A percentile compares a stretch with the other conserved stretches of the same genome.
Evolutionary conservation across 2,329 filamentous ascomycete species (phyloP).

Genomic region (Xenoacremonium recifei): DNA sequence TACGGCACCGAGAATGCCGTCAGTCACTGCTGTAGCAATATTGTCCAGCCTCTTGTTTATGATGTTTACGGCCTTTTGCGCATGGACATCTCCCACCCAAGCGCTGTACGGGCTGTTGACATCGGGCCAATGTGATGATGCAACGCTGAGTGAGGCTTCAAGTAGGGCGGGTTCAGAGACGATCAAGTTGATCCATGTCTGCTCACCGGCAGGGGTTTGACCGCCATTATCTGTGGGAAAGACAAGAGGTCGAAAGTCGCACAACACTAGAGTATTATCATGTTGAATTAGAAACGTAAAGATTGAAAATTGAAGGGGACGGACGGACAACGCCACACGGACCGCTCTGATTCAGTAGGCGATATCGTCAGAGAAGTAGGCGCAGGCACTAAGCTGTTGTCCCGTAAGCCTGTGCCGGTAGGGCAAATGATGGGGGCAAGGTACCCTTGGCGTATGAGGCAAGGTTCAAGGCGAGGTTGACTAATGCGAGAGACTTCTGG

Average conservation of each 20-base stretch:
- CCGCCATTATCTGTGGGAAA: slow-evolving; percentile 8
- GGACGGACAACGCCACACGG: slow-evolving; percentile 4
- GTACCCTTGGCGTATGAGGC: too few relatives aligned
- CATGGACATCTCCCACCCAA: slow-evolving; percentile 1
- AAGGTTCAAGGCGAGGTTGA: too few relatives aligned
- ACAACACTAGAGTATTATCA: slow-evolving; percentile 7
- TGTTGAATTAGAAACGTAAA: not conserved
- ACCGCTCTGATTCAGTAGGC: not conserved
- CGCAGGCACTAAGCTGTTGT: too few relatives aligned
- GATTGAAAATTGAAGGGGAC: not conserved
- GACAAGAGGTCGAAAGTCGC: slow-evolving; percentile 14
- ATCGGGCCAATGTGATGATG: not conserved
- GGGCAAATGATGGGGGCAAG: too few relatives aligned
- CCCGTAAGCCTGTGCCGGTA: too few relatives aligned
- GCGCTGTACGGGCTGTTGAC: not conserved
- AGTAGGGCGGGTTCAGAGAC: slow-evolving; percentile 23
- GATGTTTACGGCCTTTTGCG: slow-evolving; percentile 11
- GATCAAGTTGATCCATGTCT: slow-evolving; percentile 14
- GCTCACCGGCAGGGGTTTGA: slow-evolving; percentile 7
- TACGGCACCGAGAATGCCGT: slow-evolving; percentile 18
- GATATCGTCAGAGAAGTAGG: too few relatives aligned
- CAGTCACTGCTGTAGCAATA: slow-evolving; percentile 4
- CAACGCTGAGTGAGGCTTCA: slow-evolving; percentile 21
- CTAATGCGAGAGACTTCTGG: too few relatives aligned
- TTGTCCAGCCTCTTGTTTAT: slow-evolving; percentile 13